Conservation (phyloP, 2,329 filamentous ascomycete species). For the Exutisphaerella laricina region DNA sequence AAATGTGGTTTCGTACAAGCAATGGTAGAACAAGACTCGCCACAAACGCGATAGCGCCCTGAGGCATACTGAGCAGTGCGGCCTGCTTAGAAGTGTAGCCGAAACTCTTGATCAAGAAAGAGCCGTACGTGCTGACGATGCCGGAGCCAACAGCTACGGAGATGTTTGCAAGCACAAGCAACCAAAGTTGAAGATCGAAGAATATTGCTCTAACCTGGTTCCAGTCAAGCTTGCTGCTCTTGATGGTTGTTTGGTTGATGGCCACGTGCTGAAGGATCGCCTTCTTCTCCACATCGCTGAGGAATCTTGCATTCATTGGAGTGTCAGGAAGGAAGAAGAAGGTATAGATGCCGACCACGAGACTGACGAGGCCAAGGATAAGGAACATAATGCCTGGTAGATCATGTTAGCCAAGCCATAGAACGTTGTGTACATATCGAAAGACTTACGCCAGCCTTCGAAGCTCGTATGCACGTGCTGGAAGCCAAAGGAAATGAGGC, state of each 20-base stretch:
- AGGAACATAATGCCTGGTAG: constrained; percentile 34
- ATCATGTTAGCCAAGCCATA: too few relatives aligned
- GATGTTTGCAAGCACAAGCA: constrained; percentile 29
- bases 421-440: too few relatives aligned
- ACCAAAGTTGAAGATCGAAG: constrained; percentile 47
- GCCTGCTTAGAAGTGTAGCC: constrained; percentile 29
- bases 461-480: constrained; percentile 36
- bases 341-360: constrained; percentile 33
- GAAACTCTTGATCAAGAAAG: constrained; percentile 29
- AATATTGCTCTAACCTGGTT: constrained; percentile 53
- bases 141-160: constrained; percentile 36
- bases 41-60: constrained; percentile 50
- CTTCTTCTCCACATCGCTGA: constrained; percentile 34
- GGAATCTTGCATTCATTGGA: constrained; percentile 26
- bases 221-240: constrained; percentile 37
- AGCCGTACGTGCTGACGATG: constrained; percentile 36
- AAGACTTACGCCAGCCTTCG: constrained; percentile 16
- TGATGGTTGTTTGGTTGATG: constrained; percentile 38
- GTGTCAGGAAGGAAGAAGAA: constrained; percentile 30
- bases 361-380: constrained; percentile 40
- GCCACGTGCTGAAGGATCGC: constrained; percentile 43
- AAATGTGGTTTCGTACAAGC: constrained; percentile 13
- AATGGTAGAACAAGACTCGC: constrained; percentile 12
- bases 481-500: constrained; percentile 52
- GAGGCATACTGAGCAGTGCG: constrained; percentile 46